phyloP scores from a whole-genome alignment of 495 filamentous ascomycete species.

The Usnea hakonensis region DNA sequence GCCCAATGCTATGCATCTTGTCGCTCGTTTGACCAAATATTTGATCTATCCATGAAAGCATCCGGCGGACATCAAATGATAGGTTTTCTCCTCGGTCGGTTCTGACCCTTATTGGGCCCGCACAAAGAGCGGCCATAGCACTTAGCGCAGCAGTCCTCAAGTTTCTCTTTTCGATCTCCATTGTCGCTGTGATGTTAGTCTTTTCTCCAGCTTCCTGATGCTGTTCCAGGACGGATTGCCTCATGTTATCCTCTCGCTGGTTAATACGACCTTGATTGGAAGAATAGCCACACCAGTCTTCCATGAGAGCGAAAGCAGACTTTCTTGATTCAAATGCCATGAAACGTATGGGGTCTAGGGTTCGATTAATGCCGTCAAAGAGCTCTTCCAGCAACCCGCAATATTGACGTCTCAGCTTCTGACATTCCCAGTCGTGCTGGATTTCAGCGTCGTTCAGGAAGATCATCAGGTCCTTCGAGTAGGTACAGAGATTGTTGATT shows the following conservation, averaged over 20 bases:
- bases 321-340: constrained; percentile 93
- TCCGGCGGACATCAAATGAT: constrained; percentile 83
- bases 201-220: constrained; percentile 59
- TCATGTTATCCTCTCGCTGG: constrained; percentile 68
- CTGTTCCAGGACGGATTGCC: constrained; percentile 71
- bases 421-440: constrained; percentile 94
- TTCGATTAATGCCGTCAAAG: constrained; percentile 84
- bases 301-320: constrained; percentile 91
- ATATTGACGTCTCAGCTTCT: constrained; percentile 83
- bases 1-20: constrained; percentile 83
- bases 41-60: constrained; percentile 88
- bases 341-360: constrained; percentile 78
- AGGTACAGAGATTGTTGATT: constrained; percentile 77
- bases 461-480: constrained; percentile 84
- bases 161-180: constrained; percentile 94
- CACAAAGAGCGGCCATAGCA: constrained; percentile 92
- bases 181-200: constrained; percentile 70
- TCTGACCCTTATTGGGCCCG: constrained; percentile 79
- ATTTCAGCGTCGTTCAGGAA: constrained; percentile 91
- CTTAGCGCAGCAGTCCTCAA: constrained; percentile 83
- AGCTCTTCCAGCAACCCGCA: constrained; percentile 89
- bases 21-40: constrained; percentile 89
- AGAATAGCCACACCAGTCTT: constrained; percentile 97
- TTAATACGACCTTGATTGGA: constrained; percentile 79
- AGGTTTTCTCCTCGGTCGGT: constrained; percentile 75